A percentile compares a stretch with the other conserved stretches of the same genome.
These are phyloP conservation scores for Albugo candida DNA, from an alignment of 352 stramenopile genomes.

Conservation along the genomic window DNA sequence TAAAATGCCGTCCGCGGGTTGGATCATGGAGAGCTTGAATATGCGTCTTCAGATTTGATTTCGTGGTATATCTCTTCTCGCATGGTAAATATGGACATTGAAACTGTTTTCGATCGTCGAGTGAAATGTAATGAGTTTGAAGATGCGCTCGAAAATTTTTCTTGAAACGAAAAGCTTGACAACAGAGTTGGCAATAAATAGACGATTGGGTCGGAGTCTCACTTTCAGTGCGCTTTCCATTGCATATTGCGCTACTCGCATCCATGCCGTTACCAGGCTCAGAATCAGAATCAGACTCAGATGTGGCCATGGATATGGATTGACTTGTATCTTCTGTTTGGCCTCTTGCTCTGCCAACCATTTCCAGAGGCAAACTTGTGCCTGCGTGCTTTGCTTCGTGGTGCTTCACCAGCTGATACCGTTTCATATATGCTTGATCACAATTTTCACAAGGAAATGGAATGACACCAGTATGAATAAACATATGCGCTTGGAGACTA, in stretches of 20 bases:
- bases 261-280: neutral
- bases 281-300: slow-evolving; percentile 8
- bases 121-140: slow-evolving; percentile 34
- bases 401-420: slow-evolving; percentile 32
- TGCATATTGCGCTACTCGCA: neutral
- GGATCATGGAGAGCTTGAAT: slow-evolving; percentile 49
- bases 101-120: slow-evolving; percentile 42
- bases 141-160: slow-evolving; percentile 37
- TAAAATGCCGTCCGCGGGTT: slow-evolving; percentile 35
- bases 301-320: slow-evolving; percentile 20
- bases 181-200: slow-evolving; percentile 27
- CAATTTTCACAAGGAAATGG: slow-evolving; percentile 55
- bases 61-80: slow-evolving; percentile 38
- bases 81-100: slow-evolving; percentile 36
- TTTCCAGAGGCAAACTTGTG: slow-evolving; percentile 9
- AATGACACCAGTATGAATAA: slow-evolving; percentile 49
- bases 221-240: neutral
- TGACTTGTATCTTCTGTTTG: too few relatives aligned
- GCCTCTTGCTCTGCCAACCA: too few relatives aligned
- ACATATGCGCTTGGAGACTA: slow-evolving; percentile 49
- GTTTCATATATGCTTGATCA: slow-evolving; percentile 34
- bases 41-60: slow-evolving; percentile 57
- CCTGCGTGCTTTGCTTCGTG: slow-evolving; percentile 2
- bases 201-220: neutral
- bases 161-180: slow-evolving; percentile 23